Evolutionary conservation across 805 yeast genomes (phyloP).

Genomic region (Ogataea pilisensis): DNA sequence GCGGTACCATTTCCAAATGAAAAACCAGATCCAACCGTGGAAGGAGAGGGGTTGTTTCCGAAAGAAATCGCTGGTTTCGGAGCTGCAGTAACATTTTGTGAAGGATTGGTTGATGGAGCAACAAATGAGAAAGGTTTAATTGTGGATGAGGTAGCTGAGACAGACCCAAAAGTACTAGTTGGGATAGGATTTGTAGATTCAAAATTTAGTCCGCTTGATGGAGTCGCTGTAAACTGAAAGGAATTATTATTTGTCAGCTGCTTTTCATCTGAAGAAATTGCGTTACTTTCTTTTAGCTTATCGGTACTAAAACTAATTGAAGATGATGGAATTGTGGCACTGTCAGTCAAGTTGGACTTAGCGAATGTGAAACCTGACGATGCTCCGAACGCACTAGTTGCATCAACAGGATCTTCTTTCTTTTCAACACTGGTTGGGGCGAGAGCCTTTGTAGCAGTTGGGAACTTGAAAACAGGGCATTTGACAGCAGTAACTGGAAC

Average conservation of each 20-base stretch:
- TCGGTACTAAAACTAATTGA: constrained; percentile 1
- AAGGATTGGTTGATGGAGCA: too few species aligned
- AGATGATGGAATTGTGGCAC: too few species aligned
- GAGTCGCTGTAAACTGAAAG: background rate
- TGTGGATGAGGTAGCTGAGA: constrained; percentile 24
- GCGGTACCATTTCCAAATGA: too few species aligned
- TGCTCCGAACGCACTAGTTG: background rate
- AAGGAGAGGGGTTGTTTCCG: too few species aligned
- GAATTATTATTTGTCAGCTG: too few species aligned
- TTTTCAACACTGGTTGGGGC: background rate
- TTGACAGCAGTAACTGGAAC: constrained; percentile 34
- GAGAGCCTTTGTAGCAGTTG: constrained; percentile 1
- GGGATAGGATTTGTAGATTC: constrained; percentile 11
- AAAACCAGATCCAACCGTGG: too few species aligned
- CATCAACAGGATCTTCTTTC: background rate
- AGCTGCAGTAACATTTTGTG: too few species aligned
- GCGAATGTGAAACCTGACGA: constrained; percentile 21
- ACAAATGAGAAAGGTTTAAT: constrained; percentile 5
- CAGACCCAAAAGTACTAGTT: too few species aligned
- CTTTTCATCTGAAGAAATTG: too few species aligned
- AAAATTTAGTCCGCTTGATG: background rate
- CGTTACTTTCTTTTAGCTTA: constrained; percentile 1
- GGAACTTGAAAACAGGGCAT: constrained; percentile 29
- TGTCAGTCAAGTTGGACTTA: background rate
- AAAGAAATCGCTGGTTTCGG: too few species aligned